Evolutionary conservation across 2,329 filamentous ascomycete genomes (phyloP).

Genomic region (Talaromyces funiculosus): DNA sequence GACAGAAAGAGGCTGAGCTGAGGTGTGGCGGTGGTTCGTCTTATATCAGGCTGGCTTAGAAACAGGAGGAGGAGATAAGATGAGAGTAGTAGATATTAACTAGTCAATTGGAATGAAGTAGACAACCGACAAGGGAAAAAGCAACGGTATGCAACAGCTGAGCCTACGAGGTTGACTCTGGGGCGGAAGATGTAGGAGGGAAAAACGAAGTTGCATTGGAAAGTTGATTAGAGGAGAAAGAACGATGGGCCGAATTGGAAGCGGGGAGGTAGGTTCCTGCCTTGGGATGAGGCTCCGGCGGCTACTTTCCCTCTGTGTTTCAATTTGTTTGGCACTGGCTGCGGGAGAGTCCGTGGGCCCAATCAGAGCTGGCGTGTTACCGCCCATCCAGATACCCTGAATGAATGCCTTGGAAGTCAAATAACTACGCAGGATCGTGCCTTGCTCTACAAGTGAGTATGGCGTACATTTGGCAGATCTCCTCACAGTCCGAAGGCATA

Average conservation of each 20-base stretch:
- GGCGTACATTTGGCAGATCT: neutral
- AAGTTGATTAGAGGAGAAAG: neutral
- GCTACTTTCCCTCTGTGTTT: constrained; percentile 1
- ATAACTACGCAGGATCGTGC: neutral
- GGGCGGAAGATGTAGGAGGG: neutral
- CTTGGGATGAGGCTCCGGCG: constrained; percentile 6
- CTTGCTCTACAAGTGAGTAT: neutral
- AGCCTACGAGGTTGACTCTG: neutral
- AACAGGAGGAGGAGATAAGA: neutral
- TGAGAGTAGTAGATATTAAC: neutral
- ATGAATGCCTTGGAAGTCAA: neutral
- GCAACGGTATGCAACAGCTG: neutral
- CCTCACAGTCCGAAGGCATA: neutral
- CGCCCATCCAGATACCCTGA: neutral
- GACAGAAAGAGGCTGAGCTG: constrained; percentile 5
- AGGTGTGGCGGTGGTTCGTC: constrained; percentile 10
- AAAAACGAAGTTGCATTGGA: neutral
- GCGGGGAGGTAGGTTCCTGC: neutral
- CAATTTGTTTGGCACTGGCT: neutral
- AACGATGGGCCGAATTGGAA: neutral
- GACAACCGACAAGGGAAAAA: neutral
- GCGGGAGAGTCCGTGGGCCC: neutral
- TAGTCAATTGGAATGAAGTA: neutral
- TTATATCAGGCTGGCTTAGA: neutral
- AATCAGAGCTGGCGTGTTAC: neutral